Percentiles rank a stretch among this genome's conserved stretches.
phyloP scores from a whole-genome alignment of 495 filamentous ascomycete species.

The Pseudotulostoma volvatum region DNA sequence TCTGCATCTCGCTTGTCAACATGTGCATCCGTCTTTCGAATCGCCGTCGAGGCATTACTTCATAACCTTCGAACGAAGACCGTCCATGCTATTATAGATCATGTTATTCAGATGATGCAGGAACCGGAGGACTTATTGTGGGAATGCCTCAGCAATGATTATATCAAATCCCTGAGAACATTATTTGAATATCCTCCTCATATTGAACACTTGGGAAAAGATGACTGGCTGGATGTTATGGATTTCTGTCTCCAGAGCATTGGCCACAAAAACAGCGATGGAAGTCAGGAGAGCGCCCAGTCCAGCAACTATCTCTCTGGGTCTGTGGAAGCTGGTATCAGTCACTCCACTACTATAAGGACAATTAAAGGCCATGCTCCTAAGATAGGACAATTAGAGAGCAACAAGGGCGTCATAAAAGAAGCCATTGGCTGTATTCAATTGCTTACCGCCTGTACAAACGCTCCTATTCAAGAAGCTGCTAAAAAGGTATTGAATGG shows the following conservation, averaged over 20 bases:
- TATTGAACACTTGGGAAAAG: slow-evolving; percentile 53
- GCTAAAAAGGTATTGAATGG: slow-evolving; percentile 40
- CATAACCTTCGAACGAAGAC: slow-evolving; percentile 57
- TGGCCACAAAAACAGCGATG: slow-evolving; percentile 9
- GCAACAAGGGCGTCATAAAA: slow-evolving; percentile 23
- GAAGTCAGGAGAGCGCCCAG: slow-evolving; percentile 16
- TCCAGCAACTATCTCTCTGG: slow-evolving; percentile 12
- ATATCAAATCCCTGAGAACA: slow-evolving; percentile 55
- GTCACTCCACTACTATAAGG: slow-evolving; percentile 20
- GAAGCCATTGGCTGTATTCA: slow-evolving; percentile 53
- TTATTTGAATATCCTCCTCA: slow-evolving; percentile 59
- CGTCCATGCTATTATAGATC: slow-evolving; percentile 57
- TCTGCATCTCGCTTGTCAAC: slow-evolving; percentile 43
- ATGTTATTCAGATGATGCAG: slow-evolving; percentile 61
- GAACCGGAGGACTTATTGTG: slow-evolving; percentile 41
- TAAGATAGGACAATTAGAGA: slow-evolving; percentile 13
- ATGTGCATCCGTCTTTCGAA: slow-evolving; percentile 56
- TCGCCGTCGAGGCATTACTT: slow-evolving; percentile 50
- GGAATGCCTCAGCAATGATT: slow-evolving; percentile 58
- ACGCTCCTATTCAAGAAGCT: slow-evolving; percentile 49
- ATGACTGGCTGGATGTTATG: slow-evolving; percentile 51
- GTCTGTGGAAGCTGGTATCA: slow-evolving; percentile 12
- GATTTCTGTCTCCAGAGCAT: slow-evolving; percentile 42
- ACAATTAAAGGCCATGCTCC: slow-evolving; percentile 13
- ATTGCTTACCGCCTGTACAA: slow-evolving; percentile 46